phyloP scores from a whole-genome alignment of 2,329 filamentous ascomycete genomes.

The Pseudopithomyces chartarum region DNA sequence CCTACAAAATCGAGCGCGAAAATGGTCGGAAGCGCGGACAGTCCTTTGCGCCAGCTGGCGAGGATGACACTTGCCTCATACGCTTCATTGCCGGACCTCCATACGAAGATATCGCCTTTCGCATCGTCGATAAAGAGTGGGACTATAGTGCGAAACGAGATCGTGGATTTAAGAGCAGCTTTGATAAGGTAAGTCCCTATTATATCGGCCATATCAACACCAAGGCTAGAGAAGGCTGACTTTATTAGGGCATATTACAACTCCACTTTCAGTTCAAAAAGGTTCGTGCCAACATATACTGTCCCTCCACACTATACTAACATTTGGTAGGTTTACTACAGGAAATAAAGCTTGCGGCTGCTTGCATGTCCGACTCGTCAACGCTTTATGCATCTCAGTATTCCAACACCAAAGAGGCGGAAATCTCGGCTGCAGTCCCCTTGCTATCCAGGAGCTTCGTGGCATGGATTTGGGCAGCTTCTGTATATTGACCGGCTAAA shows the following conservation, averaged over 20 bases:
- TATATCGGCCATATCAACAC: background rate
- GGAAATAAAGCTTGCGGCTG: slow-evolving; percentile 42
- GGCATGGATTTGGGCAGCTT: background rate
- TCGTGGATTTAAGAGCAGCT: slow-evolving; percentile 92
- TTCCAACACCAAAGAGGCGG: slow-evolving; percentile 3
- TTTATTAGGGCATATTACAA: slow-evolving; percentile 81
- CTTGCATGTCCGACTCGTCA: background rate
- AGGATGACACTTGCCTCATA: slow-evolving; percentile 96
- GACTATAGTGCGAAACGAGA: slow-evolving; percentile 97
- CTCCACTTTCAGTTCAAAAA: slow-evolving; percentile 99
- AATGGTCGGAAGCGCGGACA: slow-evolving; percentile 87
- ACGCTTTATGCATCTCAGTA: background rate
- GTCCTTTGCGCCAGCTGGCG: slow-evolving; percentile 89
- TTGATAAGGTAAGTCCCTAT: slow-evolving; percentile 79
- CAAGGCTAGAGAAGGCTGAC: slow-evolving; percentile 31
- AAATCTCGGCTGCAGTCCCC: background rate
- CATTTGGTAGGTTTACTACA: slow-evolving; percentile 52
- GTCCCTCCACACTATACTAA: slow-evolving; percentile 22
- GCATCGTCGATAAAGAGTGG: slow-evolving; percentile 98
- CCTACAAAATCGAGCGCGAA: slow-evolving; percentile 93
- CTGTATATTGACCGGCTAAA: background rate
- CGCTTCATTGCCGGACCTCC: slow-evolving; percentile 93
- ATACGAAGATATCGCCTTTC: slow-evolving; percentile 95
- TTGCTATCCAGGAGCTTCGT: background rate
- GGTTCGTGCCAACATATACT: slow-evolving; percentile 58